Evolutionary conservation across 2,329 filamentous ascomycete species (phyloP), one percentile per base, ranked within the genome.

Genomic region (Aurifilum marmelostoma): DNA sequence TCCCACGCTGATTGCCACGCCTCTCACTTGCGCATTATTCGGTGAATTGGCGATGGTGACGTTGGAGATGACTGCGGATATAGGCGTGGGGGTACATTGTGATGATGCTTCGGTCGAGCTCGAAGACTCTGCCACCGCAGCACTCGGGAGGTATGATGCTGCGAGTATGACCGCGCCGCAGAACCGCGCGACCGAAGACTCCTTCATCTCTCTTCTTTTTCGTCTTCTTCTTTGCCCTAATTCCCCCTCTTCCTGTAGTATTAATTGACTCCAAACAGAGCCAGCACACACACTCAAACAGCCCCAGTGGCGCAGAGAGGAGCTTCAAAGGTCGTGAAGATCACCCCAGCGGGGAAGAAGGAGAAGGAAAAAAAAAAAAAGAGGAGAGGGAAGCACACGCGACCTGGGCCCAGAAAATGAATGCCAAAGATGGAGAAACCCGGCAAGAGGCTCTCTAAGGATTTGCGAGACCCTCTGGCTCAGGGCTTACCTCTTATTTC

Each of bases 1-100:
- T 3, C 65, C 65, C 18, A 67, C 58, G 16, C 58, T 62, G 14
- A 67, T 61, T 18, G 41, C 65, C 14, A 62, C 59, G 24, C 65
- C 65, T 56, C 65, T 62, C 32, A 16, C 29, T 39, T 37, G 29
- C 11, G 63, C 63, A 64, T 54, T 29, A 11, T 64, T 37, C 8
- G 63, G 63, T 24, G 63, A 64, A 11, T 64, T 64, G n/a, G 63
- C 43, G 43, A 64, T n/a, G 11, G 63, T 52, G 47, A 64, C 63
- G 47, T 64, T 54, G 27, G 43, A 18, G 32, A 64, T 64, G 32
- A 34, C 63, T 6, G 47, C 63, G n/a, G 63, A 64, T 52, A 54
- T 64, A 2, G 63, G 63, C 39, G 43, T 54, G 4, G 63, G 63
- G 7, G 32, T 37, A 34, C 63, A 64, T n/a, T 43, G 37, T 54